These are phyloP conservation scores for Thelonectria blattea DNA, from an alignment of 2,329 filamentous ascomycete species.

Conservation along the genomic window DNA sequence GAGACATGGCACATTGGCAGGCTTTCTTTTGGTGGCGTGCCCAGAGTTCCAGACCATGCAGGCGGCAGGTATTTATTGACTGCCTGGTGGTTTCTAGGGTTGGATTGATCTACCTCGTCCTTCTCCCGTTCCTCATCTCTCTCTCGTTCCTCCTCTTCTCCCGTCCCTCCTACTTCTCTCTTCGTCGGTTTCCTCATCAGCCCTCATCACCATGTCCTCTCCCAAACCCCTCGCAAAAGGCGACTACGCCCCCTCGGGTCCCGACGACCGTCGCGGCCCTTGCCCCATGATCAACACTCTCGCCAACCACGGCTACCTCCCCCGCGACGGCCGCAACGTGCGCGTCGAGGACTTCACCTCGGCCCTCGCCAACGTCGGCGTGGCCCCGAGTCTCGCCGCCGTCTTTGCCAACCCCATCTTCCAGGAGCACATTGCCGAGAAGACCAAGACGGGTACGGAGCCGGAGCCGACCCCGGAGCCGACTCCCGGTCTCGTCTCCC, in stretches of 20 bases:
- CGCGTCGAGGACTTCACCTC: constrained; percentile 25
- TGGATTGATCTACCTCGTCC: too few species aligned
- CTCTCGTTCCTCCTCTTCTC: background rate
- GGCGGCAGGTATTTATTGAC: background rate
- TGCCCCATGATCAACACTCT: constrained; percentile 35
- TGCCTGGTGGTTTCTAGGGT: too few species aligned
- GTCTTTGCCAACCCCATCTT: constrained; percentile 34
- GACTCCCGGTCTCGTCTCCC: constrained; percentile 1
- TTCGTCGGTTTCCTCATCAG: background rate
- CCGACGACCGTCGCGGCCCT: constrained; percentile 29
- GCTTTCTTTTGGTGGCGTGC: too few species aligned
- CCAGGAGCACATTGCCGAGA: constrained; percentile 18
- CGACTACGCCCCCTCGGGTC: constrained; percentile 26
- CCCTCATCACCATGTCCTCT: background rate
- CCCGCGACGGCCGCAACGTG: constrained; percentile 30
- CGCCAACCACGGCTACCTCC: constrained; percentile 36
- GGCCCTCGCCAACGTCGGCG: constrained; percentile 26
- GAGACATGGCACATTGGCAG: too few species aligned
- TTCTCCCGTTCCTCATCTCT: background rate
- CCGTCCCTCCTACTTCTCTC: background rate
- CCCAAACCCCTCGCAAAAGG: constrained; percentile 24
- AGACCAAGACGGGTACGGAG: constrained; percentile 5
- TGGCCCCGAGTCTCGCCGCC: constrained; percentile 30
- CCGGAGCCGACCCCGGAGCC: constrained; percentile 11
- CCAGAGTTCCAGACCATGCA: too few species aligned